Conservation (phyloP, 2,329 filamentous ascomycete genomes). For the Colletotrichum neosansevieriae region DNA sequence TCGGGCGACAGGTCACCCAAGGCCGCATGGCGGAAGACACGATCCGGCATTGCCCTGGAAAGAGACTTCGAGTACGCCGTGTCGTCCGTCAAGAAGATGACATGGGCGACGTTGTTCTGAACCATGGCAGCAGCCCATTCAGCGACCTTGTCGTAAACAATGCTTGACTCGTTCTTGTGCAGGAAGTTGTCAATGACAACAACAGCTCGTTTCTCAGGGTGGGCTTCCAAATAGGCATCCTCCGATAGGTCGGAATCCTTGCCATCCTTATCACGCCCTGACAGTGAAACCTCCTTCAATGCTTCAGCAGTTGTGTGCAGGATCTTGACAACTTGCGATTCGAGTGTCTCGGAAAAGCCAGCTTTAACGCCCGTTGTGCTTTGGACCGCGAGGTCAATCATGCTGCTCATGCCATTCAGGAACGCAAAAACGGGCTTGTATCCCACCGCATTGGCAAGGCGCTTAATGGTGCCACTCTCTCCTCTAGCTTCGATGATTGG, state of each 20-base stretch:
- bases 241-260: conserved; percentile 79
- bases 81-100: conserved; percentile 93
- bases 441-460: conserved; percentile 84
- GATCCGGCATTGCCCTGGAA: conserved; percentile 87
- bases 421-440: conserved; percentile 95
- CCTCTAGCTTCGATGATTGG: conserved; percentile 91
- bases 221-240: conserved; percentile 90
- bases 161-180: conserved; percentile 75
- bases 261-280: conserved; percentile 76
- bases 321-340: conserved; percentile 90
- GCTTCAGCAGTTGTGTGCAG: conserved; percentile 85
- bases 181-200: conserved; percentile 94
- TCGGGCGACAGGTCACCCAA: conserved; percentile 88
- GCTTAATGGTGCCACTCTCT: conserved; percentile 85
- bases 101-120: conserved; percentile 89
- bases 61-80: conserved; percentile 89
- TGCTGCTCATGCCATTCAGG: conserved; percentile 94
- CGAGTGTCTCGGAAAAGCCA: conserved; percentile 92
- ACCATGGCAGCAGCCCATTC: conserved; percentile 92
- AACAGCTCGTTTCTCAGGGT: conserved; percentile 85
- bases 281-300: conserved; percentile 81
- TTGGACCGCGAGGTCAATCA: conserved; percentile 92
- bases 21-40: conserved; percentile 88
- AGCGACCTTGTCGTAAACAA: conserved; percentile 83
- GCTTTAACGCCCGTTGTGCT: conserved; percentile 95